Evolutionary conservation across 2,329 filamentous ascomycete genomes (phyloP).

Genomic region (Didymella pomorum): DNA sequence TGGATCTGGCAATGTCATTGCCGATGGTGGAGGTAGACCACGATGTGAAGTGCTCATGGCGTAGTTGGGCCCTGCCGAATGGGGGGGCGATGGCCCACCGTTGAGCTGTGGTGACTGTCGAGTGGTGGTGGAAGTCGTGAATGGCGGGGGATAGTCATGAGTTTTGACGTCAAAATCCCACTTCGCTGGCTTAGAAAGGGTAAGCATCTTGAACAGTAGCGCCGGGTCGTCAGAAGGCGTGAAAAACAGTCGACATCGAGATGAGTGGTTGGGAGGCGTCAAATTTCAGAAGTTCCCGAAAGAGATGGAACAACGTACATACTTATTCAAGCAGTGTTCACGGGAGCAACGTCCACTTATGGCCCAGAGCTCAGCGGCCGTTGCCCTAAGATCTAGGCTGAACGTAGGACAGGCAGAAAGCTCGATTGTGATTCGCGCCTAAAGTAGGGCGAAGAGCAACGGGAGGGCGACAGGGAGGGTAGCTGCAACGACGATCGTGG

Average conservation of each 20-base stretch:
- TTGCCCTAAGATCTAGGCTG: conserved; percentile 44
- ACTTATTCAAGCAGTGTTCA: conserved; percentile 48
- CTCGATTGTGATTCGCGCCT: conserved; percentile 47
- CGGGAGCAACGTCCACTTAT: conserved; percentile 48
- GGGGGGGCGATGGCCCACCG: conserved; percentile 51
- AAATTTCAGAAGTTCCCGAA: conserved; percentile 42
- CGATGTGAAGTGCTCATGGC: conserved; percentile 62
- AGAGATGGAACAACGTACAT: conserved; percentile 48
- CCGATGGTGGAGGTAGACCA: conserved; percentile 62
- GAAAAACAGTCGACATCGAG: conserved; percentile 44
- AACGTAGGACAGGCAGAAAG: conserved; percentile 46
- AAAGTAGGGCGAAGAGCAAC: conserved; percentile 44
- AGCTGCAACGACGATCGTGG: conserved; percentile 48
- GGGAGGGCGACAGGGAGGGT: conserved; percentile 38
- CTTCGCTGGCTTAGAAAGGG: conserved; percentile 58
- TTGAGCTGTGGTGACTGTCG: conserved; percentile 52
- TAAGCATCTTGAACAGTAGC: conserved; percentile 58
- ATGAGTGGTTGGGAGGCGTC: conserved; percentile 41
- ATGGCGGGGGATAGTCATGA: conserved; percentile 59
- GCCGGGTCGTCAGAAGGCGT: conserved; percentile 28
- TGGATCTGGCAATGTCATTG: conserved; percentile 61
- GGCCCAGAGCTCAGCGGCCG: conserved; percentile 46
- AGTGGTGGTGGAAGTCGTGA: conserved; percentile 50
- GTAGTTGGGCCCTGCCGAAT: conserved; percentile 53
- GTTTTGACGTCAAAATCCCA: conserved; percentile 58